A percentile compares a stretch with the other conserved stretches of the same genome.
phyloP scores from a whole-genome alignment of 306 rosid species.

The Corylus avellana region DNA sequence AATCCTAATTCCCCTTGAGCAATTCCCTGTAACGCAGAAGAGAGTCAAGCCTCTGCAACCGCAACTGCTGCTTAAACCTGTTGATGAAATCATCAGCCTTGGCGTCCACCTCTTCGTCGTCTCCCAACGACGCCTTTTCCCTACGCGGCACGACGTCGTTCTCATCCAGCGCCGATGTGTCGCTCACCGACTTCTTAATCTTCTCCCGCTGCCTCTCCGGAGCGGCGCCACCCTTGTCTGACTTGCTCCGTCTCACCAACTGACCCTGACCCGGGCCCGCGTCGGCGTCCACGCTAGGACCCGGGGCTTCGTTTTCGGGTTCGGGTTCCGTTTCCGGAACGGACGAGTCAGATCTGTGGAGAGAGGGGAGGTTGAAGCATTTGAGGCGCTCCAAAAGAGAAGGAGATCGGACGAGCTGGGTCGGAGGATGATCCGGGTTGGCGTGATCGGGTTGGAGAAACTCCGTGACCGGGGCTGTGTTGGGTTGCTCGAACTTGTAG shows the following conservation, averaged over 20 bases:
- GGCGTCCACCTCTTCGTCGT: conserved; percentile 63
- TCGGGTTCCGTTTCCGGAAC: conserved; percentile 22
- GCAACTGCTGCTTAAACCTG: conserved; percentile 72
- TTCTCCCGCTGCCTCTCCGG: conserved; percentile 23
- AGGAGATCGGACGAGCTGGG: conserved; percentile 36
- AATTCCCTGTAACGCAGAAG: conserved; percentile 48
- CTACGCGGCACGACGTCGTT: conserved; percentile 8
- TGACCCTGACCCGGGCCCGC: conserved; percentile 7
- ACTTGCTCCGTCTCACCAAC: conserved; percentile 40
- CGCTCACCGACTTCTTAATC: conserved; percentile 44
- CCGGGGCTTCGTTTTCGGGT: background rate
- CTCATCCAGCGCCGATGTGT: conserved; percentile 1
- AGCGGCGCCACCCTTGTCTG: conserved; percentile 16
- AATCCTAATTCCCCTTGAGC: conserved; percentile 21
- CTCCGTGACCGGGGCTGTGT: conserved; percentile 7
- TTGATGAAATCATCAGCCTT: conserved; percentile 84
- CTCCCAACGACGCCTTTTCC: conserved; percentile 28
- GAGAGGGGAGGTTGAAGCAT: conserved; percentile 38
- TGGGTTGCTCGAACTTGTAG: conserved; percentile 15
- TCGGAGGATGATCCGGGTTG: background rate
- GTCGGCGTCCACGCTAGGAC: background rate
- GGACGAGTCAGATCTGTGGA: conserved; percentile 31
- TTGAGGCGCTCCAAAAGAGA: conserved; percentile 52
- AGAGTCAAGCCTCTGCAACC: conserved; percentile 73
- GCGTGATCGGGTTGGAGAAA: background rate